Evolutionary conservation across 169 alveolate species (phyloP), one percentile per base, ranked within the genome.

Genomic region (Fabrea salina): DNA sequence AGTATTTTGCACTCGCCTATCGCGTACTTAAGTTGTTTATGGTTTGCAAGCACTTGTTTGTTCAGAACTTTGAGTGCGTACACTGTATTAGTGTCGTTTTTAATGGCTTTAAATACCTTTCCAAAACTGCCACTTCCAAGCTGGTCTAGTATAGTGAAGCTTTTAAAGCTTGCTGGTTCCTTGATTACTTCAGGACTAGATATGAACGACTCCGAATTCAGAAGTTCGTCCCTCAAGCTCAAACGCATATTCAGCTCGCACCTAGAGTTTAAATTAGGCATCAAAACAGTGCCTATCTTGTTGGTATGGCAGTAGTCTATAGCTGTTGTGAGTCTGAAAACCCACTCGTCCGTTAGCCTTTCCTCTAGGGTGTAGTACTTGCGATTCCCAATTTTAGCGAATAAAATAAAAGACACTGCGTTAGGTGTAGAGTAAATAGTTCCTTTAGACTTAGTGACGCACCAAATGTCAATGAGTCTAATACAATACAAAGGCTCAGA

Each of bases 1-100:
- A 87, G 33, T 37, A 81, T 76, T 37, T 83, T 53, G 43, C 84
- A 64, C 68, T 87, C 93, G 4, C 75, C 70, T 25, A 72, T 33
- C 0, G 80, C 80, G 47, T 83, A 83, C 61, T 71, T 83, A 37
- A 84, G 61, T 54, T 72, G 76, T 25, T 84, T 84, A 32, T 75
- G 80, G 54, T 80, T 84, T 40, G 75, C 32, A 75, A 84, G 67
- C 67, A 61, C 79, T 44, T 74, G 71, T 61, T 84, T 84, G 67
- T 57, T 79, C 54, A 84, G 75, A 25, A 58, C 74, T 75, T 84
- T 84, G 74, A 84, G 58, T 32, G 89, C 89, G 53, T 19, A 84
- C 6, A 84, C 82, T 6, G 72, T 53, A 32, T 57, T 54, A 40
- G 82, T 84, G 0, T 54, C 64, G 37, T 84, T 78, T 72, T 79